Percentiles rank a stretch among this genome's conserved stretches.
Evolutionary conservation across 2,329 filamentous ascomycete species (phyloP).

Genomic region (Penicillium sp.): DNA sequence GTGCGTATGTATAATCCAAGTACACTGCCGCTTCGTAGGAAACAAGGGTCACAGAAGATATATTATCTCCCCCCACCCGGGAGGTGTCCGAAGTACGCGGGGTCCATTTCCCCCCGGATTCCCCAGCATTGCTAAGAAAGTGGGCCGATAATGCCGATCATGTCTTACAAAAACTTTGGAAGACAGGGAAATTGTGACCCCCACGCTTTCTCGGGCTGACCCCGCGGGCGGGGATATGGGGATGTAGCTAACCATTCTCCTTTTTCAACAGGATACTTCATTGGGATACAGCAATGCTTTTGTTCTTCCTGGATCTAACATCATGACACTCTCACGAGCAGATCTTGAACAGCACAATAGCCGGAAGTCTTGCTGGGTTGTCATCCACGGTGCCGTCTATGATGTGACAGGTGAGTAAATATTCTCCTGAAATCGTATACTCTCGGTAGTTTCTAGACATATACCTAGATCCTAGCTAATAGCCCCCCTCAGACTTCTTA

Average conservation of each 20-base stretch:
- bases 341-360: conserved; percentile 53
- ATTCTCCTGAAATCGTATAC: not conserved
- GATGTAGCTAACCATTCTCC: not conserved
- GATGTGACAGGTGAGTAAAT: conserved; percentile 19
- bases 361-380: conserved; percentile 38
- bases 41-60: not conserved
- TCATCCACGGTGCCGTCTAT: conserved; percentile 7
- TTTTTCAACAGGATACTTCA: not conserved
- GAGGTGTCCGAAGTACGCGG: not conserved
- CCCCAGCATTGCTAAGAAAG: not conserved
- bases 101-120: not conserved
- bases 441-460: not conserved
- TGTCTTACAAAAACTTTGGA: too few species aligned
- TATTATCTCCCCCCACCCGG: not conserved
- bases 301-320: not conserved
- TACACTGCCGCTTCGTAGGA: too few species aligned
- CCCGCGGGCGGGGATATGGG: not conserved
- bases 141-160: not conserved
- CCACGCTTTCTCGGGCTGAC: not conserved
- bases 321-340: conserved; percentile 43
- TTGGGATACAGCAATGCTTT: not conserved
- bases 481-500: not conserved
- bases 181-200: not conserved
- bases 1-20: not conserved
- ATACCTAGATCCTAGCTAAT: not conserved